Conservation (phyloP, 129 eudicot species). For the Erigeron canadensis region DNA sequence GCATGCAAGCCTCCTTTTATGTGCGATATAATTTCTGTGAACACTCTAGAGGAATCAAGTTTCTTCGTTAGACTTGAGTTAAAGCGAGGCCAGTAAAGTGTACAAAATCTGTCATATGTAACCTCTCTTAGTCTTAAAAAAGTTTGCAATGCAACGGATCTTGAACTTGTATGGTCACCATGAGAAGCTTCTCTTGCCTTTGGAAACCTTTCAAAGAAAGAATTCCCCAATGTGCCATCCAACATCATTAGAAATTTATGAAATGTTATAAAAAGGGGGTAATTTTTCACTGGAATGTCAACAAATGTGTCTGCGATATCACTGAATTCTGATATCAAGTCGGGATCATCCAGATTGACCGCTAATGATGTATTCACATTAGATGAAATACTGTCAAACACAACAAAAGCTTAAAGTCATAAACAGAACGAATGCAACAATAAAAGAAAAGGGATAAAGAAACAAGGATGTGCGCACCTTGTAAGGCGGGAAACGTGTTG, state of each 20-base stretch:
- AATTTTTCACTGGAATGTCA: slow-evolving; percentile 39
- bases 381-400: slow-evolving; percentile 35
- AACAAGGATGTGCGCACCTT: not conserved
- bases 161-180: slow-evolving; percentile 20
- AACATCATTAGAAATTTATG: slow-evolving; percentile 77
- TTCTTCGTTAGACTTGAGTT: slow-evolving; percentile 41
- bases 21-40: slow-evolving; percentile 67
- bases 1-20: slow-evolving; percentile 73
- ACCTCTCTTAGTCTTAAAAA: slow-evolving; percentile 59
- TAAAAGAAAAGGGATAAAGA: too few relatives aligned
- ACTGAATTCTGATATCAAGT: slow-evolving; percentile 32
- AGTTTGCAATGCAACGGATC: slow-evolving; percentile 50
- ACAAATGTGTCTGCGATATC: slow-evolving; percentile 59
- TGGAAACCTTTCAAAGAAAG: slow-evolving; percentile 57
- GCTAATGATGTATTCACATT: slow-evolving; percentile 21
- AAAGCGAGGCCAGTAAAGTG: slow-evolving; percentile 69
- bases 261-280: slow-evolving; percentile 72
- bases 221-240: slow-evolving; percentile 64
- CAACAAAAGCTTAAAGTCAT: too few relatives aligned
- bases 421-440: too few relatives aligned
- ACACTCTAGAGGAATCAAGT: slow-evolving; percentile 62
- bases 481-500: slow-evolving; percentile 58
- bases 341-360: slow-evolving; percentile 39
- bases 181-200: slow-evolving; percentile 29
- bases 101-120: slow-evolving; percentile 52